These are phyloP conservation scores for Osmanthus fragrans DNA, from an alignment of 257 asterid genomes.

Conservation along the genomic window DNA sequence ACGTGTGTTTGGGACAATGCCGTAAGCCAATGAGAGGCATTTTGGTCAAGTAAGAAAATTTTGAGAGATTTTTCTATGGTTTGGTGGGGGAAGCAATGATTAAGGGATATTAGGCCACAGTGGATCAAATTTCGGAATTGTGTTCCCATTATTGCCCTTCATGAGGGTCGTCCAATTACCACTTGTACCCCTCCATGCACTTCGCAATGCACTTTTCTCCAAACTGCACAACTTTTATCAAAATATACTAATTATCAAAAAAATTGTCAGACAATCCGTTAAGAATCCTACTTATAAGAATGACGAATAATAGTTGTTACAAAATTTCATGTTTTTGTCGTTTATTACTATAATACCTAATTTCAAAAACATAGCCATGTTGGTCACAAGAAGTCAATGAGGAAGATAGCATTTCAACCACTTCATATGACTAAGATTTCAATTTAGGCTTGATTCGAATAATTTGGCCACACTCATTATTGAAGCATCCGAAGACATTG, in stretches of 20 bases:
- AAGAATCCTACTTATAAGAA: too few species aligned
- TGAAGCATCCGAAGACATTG: slow-evolving; percentile 34
- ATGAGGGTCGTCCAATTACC: slow-evolving; percentile 37
- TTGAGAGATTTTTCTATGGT: slow-evolving; percentile 22
- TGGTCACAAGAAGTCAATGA: slow-evolving; percentile 34
- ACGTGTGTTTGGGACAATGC: not conserved
- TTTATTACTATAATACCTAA: not conserved
- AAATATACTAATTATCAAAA: too few species aligned
- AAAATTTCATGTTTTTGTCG: not conserved
- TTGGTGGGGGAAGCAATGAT: slow-evolving; percentile 47
- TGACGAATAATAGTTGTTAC: not conserved
- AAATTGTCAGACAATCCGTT: too few species aligned
- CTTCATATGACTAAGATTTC: slow-evolving; percentile 31
- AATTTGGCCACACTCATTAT: slow-evolving; percentile 32
- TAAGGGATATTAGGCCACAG: slow-evolving; percentile 32
- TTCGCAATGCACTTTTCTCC: slow-evolving; percentile 17
- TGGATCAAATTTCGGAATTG: slow-evolving; percentile 32
- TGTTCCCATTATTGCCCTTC: slow-evolving; percentile 44
- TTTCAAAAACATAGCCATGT: not conserved
- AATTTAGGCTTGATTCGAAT: slow-evolving; percentile 34
- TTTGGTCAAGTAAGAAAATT: slow-evolving; percentile 18
- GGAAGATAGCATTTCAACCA: slow-evolving; percentile 37
- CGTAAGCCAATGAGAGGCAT: slow-evolving; percentile 26
- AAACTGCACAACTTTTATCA: not conserved
- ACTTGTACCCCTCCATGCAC: slow-evolving; percentile 12